Evolutionary conservation across 2,329 filamentous ascomycete genomes (phyloP), one percentile per base, ranked within the genome.

Genomic region (Septoria linicola): DNA sequence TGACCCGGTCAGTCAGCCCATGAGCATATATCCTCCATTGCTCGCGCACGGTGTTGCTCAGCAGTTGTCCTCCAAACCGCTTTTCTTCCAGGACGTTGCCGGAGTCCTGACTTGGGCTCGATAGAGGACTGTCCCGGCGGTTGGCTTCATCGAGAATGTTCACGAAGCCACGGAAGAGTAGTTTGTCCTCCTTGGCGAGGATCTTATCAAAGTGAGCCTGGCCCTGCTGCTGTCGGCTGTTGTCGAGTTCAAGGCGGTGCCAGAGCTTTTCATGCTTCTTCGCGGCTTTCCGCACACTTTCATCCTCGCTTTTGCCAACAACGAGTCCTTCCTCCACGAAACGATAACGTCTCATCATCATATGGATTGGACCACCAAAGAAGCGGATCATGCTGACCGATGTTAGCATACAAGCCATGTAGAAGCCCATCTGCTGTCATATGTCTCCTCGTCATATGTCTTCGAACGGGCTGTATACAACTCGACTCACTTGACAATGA

Each of bases 311-410:
- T 19, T 49, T 59, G 25, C 67, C 66, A 14, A 70, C 56, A 2
- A 54, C 59, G 23, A 68, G 43, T 4, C 54, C 62, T 21, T 70
- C 68, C 54, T 70, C 68, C 11, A 68, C 63, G 45, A 65, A 69
- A 3, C 68, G 62, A 52, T 70, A 69, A 3, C 66, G 55, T 14
- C 67, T 59, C 65, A 65, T 69, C 61, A 65, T 66, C 59, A 70
- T 43, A 35, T 70, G 66, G 20, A 69, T 59, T 1, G 67, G 63
- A 2, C 67, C 67, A 7, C 66, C 66, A 25, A 69, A 64, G 20
- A 57, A 52, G 1, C 67, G 64, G 5, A 68, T 5, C 31, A 70
- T 63, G n/a, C n/a, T n/a, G n/a, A n/a, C n/a, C n/a, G n/a, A n/a
- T n/a, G n/a, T n/a, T n/a, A n/a, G n/a, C n/a, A n/a, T n/a, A n/a